A percentile compares a stretch with the other conserved stretches of the same genome.
Conservation (phyloP, 768 basidiomycete genomes). For the Russula earlei region DNA sequence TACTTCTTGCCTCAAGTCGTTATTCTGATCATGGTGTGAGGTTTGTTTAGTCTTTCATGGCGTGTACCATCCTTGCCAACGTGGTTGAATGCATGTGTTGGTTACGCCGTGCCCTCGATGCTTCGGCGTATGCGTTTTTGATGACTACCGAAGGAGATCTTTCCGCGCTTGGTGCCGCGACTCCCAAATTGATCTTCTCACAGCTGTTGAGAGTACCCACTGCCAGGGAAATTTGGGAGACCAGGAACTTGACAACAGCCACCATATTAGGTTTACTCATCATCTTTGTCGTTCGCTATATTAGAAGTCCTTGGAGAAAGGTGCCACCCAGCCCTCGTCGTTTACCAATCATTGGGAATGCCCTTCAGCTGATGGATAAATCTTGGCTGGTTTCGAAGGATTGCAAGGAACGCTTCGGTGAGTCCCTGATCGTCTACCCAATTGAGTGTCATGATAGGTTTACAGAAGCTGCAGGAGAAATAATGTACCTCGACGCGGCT, state of each 20-base stretch:
- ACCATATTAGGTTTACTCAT: not conserved
- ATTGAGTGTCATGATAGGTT: not conserved
- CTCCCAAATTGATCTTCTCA: not conserved
- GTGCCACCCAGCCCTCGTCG: not conserved
- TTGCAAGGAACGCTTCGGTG: conserved; percentile 3
- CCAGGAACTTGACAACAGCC: not conserved
- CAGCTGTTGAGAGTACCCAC: not conserved
- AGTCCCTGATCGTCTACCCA: not conserved
- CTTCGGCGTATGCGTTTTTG: no score
- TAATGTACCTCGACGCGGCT: conserved; percentile 19
- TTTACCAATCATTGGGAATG: conserved; percentile 4
- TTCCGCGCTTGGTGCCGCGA: not conserved
- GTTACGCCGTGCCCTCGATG: no score
- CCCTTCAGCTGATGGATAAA: not conserved
- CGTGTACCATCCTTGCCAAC: no score
- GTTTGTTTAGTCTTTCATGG: no score
- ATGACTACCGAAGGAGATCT: not conserved
- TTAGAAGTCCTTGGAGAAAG: conserved; percentile 1
- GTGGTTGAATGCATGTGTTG: no score
- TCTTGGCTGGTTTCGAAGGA: not conserved
- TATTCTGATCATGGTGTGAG: no score
- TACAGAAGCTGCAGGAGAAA: not conserved
- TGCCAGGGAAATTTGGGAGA: not conserved
- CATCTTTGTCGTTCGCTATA: not conserved
- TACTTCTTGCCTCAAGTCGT: no score